These are phyloP conservation scores for Komagataella kurtzmanii DNA, from an alignment of 805 yeast genomes.

Conservation along the genomic window DNA sequence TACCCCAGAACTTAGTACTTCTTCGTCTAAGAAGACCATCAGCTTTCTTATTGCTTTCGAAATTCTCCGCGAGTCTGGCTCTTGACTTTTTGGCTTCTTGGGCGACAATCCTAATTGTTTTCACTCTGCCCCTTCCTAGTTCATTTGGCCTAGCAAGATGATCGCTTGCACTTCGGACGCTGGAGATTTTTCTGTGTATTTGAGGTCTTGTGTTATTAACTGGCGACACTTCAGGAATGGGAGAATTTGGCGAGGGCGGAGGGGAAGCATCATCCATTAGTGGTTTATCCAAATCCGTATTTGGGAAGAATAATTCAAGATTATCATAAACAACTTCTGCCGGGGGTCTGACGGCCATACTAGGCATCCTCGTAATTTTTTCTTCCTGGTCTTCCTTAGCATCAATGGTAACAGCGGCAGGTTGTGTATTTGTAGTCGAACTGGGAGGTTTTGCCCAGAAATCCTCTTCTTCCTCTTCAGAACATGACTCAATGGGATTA, in stretches of 20 bases:
- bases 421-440: not conserved
- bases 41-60: slow-evolving; percentile 5
- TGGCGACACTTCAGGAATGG: slow-evolving; percentile 3
- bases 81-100: slow-evolving; percentile 71
- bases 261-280: slow-evolving; percentile 59
- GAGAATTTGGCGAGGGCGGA: slow-evolving; percentile 35
- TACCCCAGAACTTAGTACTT: slow-evolving; percentile 98
- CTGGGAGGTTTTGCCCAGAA: not conserved
- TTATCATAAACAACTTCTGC: slow-evolving; percentile 89
- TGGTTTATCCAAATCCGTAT: slow-evolving; percentile 84
- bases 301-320: slow-evolving; percentile 84
- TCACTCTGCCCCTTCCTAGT: slow-evolving; percentile 44
- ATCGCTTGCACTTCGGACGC: slow-evolving; percentile 20
- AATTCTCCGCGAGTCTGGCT: slow-evolving; percentile 18
- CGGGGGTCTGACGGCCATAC: slow-evolving; percentile 77
- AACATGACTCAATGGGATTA: not conserved
- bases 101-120: slow-evolving; percentile 87
- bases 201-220: slow-evolving; percentile 14
- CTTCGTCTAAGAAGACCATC: slow-evolving; percentile 42
- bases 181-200: slow-evolving; percentile 28
- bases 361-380: not conserved
- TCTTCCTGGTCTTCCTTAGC: not conserved
- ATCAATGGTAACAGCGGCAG: slow-evolving; percentile 1
- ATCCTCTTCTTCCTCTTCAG: not conserved
- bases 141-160: slow-evolving; percentile 5